Base-by-base conservation (phyloP, 2,329 filamentous ascomycete species). In the Magnaporthales sp. region DNA sequence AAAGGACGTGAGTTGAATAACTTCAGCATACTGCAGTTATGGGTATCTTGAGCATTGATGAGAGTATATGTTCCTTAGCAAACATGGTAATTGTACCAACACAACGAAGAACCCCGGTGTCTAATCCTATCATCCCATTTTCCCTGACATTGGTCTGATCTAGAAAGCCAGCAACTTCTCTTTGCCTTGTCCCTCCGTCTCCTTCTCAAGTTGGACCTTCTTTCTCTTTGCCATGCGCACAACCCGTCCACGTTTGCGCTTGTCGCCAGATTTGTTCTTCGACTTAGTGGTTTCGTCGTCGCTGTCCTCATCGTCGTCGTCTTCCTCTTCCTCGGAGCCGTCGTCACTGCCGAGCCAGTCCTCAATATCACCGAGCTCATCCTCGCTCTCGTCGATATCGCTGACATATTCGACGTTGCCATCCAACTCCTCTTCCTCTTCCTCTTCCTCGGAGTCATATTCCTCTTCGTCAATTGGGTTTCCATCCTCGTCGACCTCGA, bases 331-430 rank as follows among this genome's bases (percentile, higher is more conserved):
- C 7, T 85, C 84, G 4, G 86, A 85, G n/a, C 85, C 86, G 2
- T 86, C 85, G 27, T 85, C 90, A 68, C 88, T 92, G 72, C 89
- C 93, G 64, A 97, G 83, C 94, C 94, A 98, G 74, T 98, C 94
- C 77, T 98, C 91, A 64, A 98, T 86, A 74, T 93, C 91, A 66
- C 85, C 87, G 24, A 92, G 80, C 71, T 92, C 91, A 67, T 92
- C 90, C 68, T 93, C 91, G 70, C 90, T 91, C 74, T 91, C 92
- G 62, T 93, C 93, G 67, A 96, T 80, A 76, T 97, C 95, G 74
- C 91, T 94, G 67, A 98, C 92, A 73, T 97, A 98, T 80, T 98
- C 93, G 62, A 98, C 90, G 68, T 90, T 86, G 62, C 88, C 91
- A 67, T 87, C 86, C 69, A 86, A 82, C 32, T 80, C 76, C 71